Percentiles rank a stretch among this genome's conserved stretches.
phyloP scores from a whole-genome alignment of 768 basidiomycete species.

The Cystofilobasidium capitatum region DNA sequence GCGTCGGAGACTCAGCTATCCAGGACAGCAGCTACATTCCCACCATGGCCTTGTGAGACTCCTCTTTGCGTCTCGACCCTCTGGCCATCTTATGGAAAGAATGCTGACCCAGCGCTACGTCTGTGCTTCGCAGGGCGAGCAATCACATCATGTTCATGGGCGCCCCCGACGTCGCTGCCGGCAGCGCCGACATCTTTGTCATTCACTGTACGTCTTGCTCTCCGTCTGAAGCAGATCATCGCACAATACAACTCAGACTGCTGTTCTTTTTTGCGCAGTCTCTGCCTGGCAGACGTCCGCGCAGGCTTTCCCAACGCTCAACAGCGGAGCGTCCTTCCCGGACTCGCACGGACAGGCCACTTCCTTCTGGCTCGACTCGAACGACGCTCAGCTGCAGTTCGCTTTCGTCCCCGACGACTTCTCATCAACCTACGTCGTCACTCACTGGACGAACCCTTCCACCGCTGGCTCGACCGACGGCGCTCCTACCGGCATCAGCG shows the following conservation, averaged over 20 bases:
- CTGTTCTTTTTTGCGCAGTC: slow-evolving; percentile 42
- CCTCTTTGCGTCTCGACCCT: slow-evolving; percentile 34
- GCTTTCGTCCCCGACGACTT: slow-evolving; percentile 69
- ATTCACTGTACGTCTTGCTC: slow-evolving; percentile 62
- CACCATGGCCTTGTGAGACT: neutral
- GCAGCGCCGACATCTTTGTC: slow-evolving; percentile 68
- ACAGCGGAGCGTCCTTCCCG: slow-evolving; percentile 53
- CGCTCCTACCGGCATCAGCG: slow-evolving; percentile 34
- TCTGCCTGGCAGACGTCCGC: slow-evolving; percentile 66
- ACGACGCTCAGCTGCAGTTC: slow-evolving; percentile 59
- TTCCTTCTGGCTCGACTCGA: slow-evolving; percentile 53
- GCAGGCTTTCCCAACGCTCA: slow-evolving; percentile 49
- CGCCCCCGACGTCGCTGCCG: slow-evolving; percentile 57
- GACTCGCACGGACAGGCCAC: slow-evolving; percentile 57
- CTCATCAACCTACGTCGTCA: slow-evolving; percentile 42
- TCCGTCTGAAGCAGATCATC: neutral
- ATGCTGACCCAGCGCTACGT: neutral
- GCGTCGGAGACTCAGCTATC: slow-evolving; percentile 53
- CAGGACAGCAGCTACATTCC: slow-evolving; percentile 38
- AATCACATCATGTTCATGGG: slow-evolving; percentile 80
- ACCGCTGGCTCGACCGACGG: slow-evolving; percentile 29
- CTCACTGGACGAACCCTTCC: slow-evolving; percentile 25
- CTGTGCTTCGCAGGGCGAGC: slow-evolving; percentile 45
- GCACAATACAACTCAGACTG: neutral
- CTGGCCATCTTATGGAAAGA: slow-evolving; percentile 65